Percentiles rank a stretch among this genome's conserved stretches.
Evolutionary conservation across 331 rosid genomes (phyloP).

Genomic region (Quercus tomentella): DNA sequence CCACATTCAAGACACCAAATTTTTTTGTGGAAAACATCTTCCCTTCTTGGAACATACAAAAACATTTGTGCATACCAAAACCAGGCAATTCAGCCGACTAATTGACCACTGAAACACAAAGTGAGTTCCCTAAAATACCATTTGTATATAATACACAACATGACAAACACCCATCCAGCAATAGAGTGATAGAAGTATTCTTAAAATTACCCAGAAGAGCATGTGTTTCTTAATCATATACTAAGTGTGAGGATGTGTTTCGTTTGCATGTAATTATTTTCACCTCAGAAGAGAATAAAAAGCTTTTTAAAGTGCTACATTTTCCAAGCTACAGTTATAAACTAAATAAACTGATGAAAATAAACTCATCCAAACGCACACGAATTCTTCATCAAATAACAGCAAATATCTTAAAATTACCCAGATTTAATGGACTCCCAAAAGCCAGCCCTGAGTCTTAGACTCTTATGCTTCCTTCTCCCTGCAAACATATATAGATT

Average conservation of each 20-base stretch:
- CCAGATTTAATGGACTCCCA: constrained; percentile 97
- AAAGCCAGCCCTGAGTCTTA: constrained; percentile 67
- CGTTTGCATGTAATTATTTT: too few relatives aligned
- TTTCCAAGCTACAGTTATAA: too few relatives aligned
- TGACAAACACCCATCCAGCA: neutral
- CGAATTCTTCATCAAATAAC: neutral
- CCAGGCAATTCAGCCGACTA: neutral
- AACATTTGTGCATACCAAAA: neutral
- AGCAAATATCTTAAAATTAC: constrained; percentile 36
- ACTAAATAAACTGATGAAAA: too few relatives aligned
- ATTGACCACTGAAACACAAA: neutral
- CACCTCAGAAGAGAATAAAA: too few relatives aligned
- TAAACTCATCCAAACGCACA: neutral
- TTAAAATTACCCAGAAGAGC: too few relatives aligned
- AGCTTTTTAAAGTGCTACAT: too few relatives aligned
- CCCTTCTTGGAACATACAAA: neutral
- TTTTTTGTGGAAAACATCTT: neutral
- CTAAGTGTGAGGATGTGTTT: neutral
- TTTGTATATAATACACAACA: neutral
- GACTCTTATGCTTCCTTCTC: constrained; percentile 44
- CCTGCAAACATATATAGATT: constrained; percentile 38
- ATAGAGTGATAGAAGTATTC: neutral
- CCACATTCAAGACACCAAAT: too few relatives aligned
- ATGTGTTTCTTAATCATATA: neutral
- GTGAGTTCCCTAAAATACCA: neutral